Base-by-base conservation (phyloP, 2,329 filamentous ascomycete genomes). In the Botryotinia narcissicola region DNA sequence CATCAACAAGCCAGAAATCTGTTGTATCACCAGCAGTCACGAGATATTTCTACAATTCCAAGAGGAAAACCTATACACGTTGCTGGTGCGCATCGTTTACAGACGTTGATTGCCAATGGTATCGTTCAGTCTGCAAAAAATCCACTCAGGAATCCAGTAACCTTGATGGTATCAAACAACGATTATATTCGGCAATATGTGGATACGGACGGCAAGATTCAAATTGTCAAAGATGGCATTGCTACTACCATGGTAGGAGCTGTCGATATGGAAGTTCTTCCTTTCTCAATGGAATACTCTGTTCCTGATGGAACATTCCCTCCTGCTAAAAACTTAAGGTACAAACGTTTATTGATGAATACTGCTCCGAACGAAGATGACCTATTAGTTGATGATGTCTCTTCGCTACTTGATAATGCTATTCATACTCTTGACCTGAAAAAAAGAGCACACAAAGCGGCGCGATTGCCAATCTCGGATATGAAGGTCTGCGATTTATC, bases 191-290 rank as follows among this genome's bases (percentile, higher is more conserved):
- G 40, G 10, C 64, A 68, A 14, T 54, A 68, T 68, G 64, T 68
- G 25, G 64, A 68, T 10, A 40, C 35, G 9, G 18, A 68, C 14
- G 64, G 64, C 32, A 42, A 29, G 48, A 25, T 68, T 68, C 25
- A 57, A 16, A 54, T 68, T 18, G 42, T 68, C 25, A n/a, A 22
- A 40, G 25, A 68, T 42, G 46, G 46, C 10, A 14, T 68, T 29
- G 64, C 64, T 54, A 68, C 25, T 10, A 57, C 64, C n/a, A 14
- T 68, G 25, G 35, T 57, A n/a, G 64, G 64, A 68, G 48, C 46
- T 42, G 48, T 68, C 25, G 64, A 68, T n/a, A 57, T 68, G 29
- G 48, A 68, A 25, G 46, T 68, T 42, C 64, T 68, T 10, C 64
- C 64, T 25, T 68, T 68, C 7, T 10, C 48, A 57, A 68, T 68